Evolutionary conservation across 164 flowering plant species (phyloP), one percentile per base, ranked within the genome.

Genomic region (Chloranthus sessilifolius): DNA sequence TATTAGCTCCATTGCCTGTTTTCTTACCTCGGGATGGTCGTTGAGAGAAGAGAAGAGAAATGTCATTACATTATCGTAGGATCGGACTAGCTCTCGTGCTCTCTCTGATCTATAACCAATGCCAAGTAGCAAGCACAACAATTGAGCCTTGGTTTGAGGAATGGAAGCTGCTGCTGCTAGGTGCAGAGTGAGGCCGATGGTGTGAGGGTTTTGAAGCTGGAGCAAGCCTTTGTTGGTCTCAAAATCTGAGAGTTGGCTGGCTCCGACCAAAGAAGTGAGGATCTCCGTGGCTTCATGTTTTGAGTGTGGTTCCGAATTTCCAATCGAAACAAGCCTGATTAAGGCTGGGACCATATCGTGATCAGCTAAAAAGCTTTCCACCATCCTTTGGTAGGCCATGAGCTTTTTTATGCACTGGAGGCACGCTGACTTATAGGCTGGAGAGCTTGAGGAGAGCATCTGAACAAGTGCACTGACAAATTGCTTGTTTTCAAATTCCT

Each of bases 361-460:
- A 17, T 42, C 37, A 6, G 24, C 50, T 19, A 59, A 35, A 27
- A 59, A 43, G 10, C 12, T 24, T 19, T 43, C 34, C 8, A 26
- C 43, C 49, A 59, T 43, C 21, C 8, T 43, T 19, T 34, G 49
- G 42, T 40, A 25, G 40, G 25, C 25, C 38, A 43, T 17, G 19
- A 50, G 21, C 50, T 59, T 34, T 27, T 50, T 43, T 10, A 59
- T 59, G 43, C 55, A 59, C 40, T 40, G 52, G 33, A 57, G 30
- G 48, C 55, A n/a, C n/a, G n/a, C n/a, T n/a, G n/a, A n/a, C n/a
- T n/a, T n/a, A n/a, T n/a, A 50, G 25, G 49, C 47, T 24, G 55
- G 48, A 22, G 62, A 41, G 34, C 48, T 42, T 7, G 62, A 49
- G 23, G 60, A 46, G 27, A 58, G 55, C 48, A 58, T 50, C 34